Evolutionary conservation across 495 filamentous ascomycete species (phyloP).

Genomic region (Niebla homalea): DNA sequence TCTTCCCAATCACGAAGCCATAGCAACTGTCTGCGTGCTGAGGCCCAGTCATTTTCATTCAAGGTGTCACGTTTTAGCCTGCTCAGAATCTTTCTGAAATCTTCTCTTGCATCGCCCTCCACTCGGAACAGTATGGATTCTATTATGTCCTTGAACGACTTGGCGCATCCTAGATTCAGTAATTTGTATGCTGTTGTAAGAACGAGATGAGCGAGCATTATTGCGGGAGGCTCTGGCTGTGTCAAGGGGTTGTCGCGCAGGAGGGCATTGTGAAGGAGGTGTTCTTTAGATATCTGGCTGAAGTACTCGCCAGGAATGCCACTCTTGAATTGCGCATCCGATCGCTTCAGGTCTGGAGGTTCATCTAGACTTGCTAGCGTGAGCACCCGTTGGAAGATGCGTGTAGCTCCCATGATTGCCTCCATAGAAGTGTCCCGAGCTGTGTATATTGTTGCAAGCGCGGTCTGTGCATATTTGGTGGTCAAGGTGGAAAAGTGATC

Average conservation of each 20-base stretch:
- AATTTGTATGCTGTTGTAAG: conserved; percentile 56
- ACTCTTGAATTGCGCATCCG: neutral
- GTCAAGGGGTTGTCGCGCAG: conserved; percentile 58
- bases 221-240: conserved; percentile 42
- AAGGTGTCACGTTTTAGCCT: conserved; percentile 34
- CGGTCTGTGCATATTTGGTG: conserved; percentile 55
- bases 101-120: conserved; percentile 50
- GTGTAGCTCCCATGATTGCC: conserved; percentile 47
- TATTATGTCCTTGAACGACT: conserved; percentile 44
- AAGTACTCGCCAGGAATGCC: conserved; percentile 19
- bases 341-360: conserved; percentile 23
- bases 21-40: conserved; percentile 50
- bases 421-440: conserved; percentile 45
- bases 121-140: conserved; percentile 44
- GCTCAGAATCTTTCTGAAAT: conserved; percentile 50
- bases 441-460: conserved; percentile 59
- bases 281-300: conserved; percentile 30
- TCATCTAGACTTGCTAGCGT: conserved; percentile 47
- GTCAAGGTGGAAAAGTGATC: conserved; percentile 41
- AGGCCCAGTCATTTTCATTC: conserved; percentile 56
- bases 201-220: conserved; percentile 51
- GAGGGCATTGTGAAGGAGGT: conserved; percentile 41
- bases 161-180: conserved; percentile 42
- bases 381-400: conserved; percentile 46
- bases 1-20: conserved; percentile 76